Evolutionary conservation across 164 flowering plant genomes (phyloP).

Genomic region (Buxus sempervirens): DNA sequence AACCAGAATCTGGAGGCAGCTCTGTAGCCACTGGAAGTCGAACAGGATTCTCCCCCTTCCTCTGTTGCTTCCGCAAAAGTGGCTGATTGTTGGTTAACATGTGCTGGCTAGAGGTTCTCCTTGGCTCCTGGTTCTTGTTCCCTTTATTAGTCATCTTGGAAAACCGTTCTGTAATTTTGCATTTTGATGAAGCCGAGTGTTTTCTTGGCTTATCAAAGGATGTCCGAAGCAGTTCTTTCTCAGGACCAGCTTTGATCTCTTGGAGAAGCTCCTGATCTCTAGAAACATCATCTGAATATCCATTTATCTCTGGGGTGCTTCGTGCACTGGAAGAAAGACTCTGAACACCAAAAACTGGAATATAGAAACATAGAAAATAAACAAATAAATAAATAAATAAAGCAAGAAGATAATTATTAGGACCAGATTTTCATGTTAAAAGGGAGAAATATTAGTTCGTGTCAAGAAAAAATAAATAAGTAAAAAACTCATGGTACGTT

Average conservation of each 20-base stretch:
- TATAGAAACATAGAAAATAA: constrained; percentile 6
- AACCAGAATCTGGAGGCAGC: constrained; percentile 42
- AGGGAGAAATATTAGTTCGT: background rate
- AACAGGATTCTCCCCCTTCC: constrained; percentile 77
- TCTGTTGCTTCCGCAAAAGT: constrained; percentile 51
- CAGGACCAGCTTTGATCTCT: constrained; percentile 46
- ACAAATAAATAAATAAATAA: background rate
- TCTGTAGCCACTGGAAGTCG: constrained; percentile 43
- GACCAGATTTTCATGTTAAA: background rate
- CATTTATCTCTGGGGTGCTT: constrained; percentile 64
- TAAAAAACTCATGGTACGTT: no score
- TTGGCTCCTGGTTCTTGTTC: constrained; percentile 56
- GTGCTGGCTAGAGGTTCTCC: constrained; percentile 33
- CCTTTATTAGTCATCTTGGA: constrained; percentile 43
- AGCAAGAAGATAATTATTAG: background rate
- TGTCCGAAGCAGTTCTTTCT: constrained; percentile 46
- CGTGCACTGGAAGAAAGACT: constrained; percentile 64
- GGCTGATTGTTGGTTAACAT: constrained; percentile 28
- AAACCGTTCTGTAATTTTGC: constrained; percentile 46
- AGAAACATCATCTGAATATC: constrained; percentile 48
- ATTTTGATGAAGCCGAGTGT: constrained; percentile 37
- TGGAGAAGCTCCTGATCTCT: constrained; percentile 57
- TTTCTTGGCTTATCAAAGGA: constrained; percentile 52
- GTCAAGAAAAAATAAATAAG: no score
- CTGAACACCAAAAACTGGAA: constrained; percentile 49